Base-by-base conservation (phyloP, 805 yeast species). In the Ogataea populi-albae region DNA sequence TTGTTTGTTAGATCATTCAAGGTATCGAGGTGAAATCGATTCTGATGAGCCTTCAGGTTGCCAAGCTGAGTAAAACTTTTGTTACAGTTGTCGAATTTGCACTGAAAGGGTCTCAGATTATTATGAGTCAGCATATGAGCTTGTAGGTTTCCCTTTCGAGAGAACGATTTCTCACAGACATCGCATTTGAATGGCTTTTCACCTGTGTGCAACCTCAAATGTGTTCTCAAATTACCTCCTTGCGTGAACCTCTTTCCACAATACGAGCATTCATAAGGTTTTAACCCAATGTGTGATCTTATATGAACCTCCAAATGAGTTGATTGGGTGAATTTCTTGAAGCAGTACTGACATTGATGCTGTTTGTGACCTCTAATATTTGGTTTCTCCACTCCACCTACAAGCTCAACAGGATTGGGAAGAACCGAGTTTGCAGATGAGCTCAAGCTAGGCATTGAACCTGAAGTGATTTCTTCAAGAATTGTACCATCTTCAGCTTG, bases 51-150 rank as follows among this genome's bases (percentile, higher is more conserved):
- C 61, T 91, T 89, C 68, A 89, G 71, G 54, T 89, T 89, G 3
- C 97, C 97, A 50, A 89, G 68, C 64, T 89, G 98, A 1, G 96
- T 85, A 53, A 89, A 89, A 4, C 82, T 72, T 63, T 87, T 88
- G 47, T 75, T 79, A 63, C 97, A 89, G 40, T 73, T 69, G 58
- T 87, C 96, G 41, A 89, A 69, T 50, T 75, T 77, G 63, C 97
- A 89, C 38, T 75, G 73, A 54, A 69, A 86, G 5, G 95, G 96
- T 52, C 84, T 80, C 38, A 76, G 66, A 49, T 84, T 79, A 38
- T 79, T 80, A 62, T 88, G 97, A 0, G 95, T 87, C 40, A 86
- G 65, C 57, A 71, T 68, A 61, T 89, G 98, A 3, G 95, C 94
- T 17, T 91, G 89, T 47, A 86, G 70, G 61, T 89, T 89, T 12